phyloP scores from a whole-genome alignment of 208 protist species.

The Wallacemonas sp. region DNA sequence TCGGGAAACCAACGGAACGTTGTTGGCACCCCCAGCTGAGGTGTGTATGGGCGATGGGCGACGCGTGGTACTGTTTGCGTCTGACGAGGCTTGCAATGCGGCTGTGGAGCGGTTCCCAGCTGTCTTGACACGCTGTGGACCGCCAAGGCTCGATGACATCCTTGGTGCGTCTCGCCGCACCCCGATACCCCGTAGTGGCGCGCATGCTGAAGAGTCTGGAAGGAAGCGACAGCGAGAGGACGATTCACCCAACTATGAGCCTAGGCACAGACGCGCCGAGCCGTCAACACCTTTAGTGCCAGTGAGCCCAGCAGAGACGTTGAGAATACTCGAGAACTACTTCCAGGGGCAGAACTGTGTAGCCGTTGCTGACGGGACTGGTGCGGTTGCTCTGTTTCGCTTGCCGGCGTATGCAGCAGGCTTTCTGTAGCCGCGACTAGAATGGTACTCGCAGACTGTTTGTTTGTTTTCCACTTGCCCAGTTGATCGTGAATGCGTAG shows the following conservation, averaged over 20 bases:
- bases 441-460: no score
- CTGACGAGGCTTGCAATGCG: not conserved
- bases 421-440: not conserved
- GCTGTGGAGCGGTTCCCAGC: not conserved
- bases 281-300: conserved; percentile 9
- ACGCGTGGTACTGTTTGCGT: not conserved
- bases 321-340: conserved; percentile 20
- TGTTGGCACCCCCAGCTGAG: no score
- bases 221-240: not conserved
- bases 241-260: not conserved
- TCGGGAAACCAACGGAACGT: no score
- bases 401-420: conserved; percentile 22
- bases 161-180: not conserved
- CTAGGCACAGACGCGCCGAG: not conserved
- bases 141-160: conserved; percentile 1
- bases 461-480: no score
- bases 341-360: conserved; percentile 29
- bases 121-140: conserved; percentile 8
- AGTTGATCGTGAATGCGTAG: no score
- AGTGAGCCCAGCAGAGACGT: conserved; percentile 15
- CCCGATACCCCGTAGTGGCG: no score
- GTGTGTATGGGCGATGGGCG: no score
- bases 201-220: no score
- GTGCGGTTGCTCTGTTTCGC: conserved; percentile 18
- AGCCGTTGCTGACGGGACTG: conserved; percentile 26